Base-by-base conservation (phyloP, 1,284 basidiomycete genomes). In the Calocybe gambosa region DNA sequence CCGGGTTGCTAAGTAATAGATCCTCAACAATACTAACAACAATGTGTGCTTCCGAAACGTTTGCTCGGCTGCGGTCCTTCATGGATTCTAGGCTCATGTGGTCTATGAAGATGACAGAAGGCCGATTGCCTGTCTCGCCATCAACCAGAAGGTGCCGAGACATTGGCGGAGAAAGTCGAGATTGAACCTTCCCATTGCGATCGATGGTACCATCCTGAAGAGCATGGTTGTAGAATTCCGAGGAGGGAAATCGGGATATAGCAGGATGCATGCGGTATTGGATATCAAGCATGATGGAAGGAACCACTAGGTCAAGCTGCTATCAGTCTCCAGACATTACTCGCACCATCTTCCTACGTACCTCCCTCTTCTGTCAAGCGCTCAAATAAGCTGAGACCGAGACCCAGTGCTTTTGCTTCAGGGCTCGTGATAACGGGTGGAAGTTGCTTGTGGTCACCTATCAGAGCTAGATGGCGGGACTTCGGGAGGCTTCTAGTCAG, bases 391-490 rank as follows among this genome's bases (percentile, higher is more conserved):
- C 89, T 92, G 15, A 80, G 77, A 1, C 82, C 82, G 13, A 94
- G 70, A 0, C 89, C 91, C 16, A 79, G 77, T 15, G 73, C 66
- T 57, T 79, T 75, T 1, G 87, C 89, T 57, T 85, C 80, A 31
- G 73, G 71, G 55, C 81, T 88, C 6, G 79, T 74, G 50, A 95
- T 90, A 45, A 96, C 82, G 0, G 94, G 92, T 16, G 93, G 91
- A n/a, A 96, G 73, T 62, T 97, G 94, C 62, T 94, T 94, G 66
- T 97, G 94, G 67, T 97, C 94, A 23, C 93, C 94, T 52, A 97
- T 94, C 43, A 97, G 78, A 2, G 89, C 81, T 25, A 92, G 73
- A 56, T 97, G 93, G 40, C 74, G 75, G 18, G 86, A 87, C 82
- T 85, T 57, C 45, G 44, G 50, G 52, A 43, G 40, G 37, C 53